Percentiles rank a stretch among this genome's conserved stretches.
Evolutionary conservation across 2,329 filamentous ascomycete genomes (phyloP).

Genomic region (Fonsecaea erecta): DNA sequence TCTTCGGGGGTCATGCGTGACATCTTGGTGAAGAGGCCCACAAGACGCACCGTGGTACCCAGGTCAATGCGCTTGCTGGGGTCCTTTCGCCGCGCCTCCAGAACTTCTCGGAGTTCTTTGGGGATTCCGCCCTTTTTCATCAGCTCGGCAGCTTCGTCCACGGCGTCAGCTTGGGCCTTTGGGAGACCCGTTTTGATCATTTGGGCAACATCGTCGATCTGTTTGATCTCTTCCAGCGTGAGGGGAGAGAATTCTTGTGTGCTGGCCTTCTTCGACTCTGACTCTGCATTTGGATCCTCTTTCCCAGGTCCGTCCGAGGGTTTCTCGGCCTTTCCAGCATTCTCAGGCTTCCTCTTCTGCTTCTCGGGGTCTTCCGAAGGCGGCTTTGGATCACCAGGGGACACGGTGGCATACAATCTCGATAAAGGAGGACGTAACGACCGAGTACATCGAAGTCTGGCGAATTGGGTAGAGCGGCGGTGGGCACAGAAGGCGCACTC

Average conservation of each 20-base stretch:
- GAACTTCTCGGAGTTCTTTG: slow-evolving; percentile 66
- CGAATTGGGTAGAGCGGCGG: slow-evolving; percentile 47
- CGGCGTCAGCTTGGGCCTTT: slow-evolving; percentile 61
- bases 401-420: slow-evolving; percentile 51
- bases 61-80: slow-evolving; percentile 54
- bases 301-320: slow-evolving; percentile 43
- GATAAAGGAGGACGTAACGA: slow-evolving; percentile 45
- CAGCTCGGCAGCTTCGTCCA: slow-evolving; percentile 65
- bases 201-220: slow-evolving; percentile 62
- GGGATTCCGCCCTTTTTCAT: slow-evolving; percentile 74
- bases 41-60: slow-evolving; percentile 64
- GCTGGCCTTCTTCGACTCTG: slow-evolving; percentile 42
- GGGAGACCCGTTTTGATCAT: slow-evolving; percentile 65
- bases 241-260: slow-evolving; percentile 52
- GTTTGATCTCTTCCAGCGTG: slow-evolving; percentile 60
- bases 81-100: slow-evolving; percentile 58
- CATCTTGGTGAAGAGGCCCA: slow-evolving; percentile 61
- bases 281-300: slow-evolving; percentile 53
- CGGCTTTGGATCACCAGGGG: slow-evolving; percentile 51
- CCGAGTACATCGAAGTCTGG: slow-evolving; percentile 46
- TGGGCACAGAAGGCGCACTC: slow-evolving; percentile 56
- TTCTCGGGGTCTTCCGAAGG: slow-evolving; percentile 42
- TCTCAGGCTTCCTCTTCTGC: slow-evolving; percentile 37
- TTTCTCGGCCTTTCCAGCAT: slow-evolving; percentile 42
- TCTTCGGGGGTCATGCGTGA: slow-evolving; percentile 57